phyloP scores from a whole-genome alignment of 345 rosid species.

The Camelina neglecta region DNA sequence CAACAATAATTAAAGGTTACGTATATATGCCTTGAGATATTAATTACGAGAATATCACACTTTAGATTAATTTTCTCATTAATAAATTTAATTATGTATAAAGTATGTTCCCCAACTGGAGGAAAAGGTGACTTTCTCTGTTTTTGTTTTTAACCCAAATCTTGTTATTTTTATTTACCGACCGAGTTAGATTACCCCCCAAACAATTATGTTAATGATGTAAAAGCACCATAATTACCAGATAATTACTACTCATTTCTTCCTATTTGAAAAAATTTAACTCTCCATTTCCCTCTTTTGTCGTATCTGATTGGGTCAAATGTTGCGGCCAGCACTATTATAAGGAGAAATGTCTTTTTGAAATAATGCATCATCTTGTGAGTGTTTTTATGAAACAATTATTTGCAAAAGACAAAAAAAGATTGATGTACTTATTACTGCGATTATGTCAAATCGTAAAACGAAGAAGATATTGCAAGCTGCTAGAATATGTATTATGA shows the following conservation, averaged over 20 bases:
- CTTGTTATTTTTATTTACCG: neutral
- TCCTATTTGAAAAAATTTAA: neutral
- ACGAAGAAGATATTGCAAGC: neutral
- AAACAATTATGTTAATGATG: neutral
- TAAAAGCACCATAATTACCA: slow-evolving; percentile 21
- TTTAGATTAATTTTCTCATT: slow-evolving; percentile 3
- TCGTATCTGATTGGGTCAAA: slow-evolving; percentile 30
- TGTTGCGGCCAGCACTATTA: slow-evolving; percentile 15
- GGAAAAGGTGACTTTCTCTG: slow-evolving; percentile 21
- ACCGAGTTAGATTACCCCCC: neutral
- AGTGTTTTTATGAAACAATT: neutral
- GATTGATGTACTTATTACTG: neutral
- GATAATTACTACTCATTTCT: neutral
- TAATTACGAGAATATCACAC: slow-evolving; percentile 10
- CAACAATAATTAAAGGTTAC: slow-evolving; percentile 26
- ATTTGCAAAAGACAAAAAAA: neutral
- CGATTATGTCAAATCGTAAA: neutral
- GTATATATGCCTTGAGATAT: slow-evolving; percentile 27
- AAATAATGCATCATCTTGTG: neutral
- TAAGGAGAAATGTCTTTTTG: neutral
- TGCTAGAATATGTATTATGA: neutral
- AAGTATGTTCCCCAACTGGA: slow-evolving; percentile 42
- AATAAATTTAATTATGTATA: slow-evolving; percentile 8
- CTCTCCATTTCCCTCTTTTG: slow-evolving; percentile 24
- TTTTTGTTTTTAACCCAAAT: neutral